These are phyloP conservation scores for Colletotrichum musae DNA, from an alignment of 2,329 filamentous ascomycete species.

Conservation along the genomic window DNA sequence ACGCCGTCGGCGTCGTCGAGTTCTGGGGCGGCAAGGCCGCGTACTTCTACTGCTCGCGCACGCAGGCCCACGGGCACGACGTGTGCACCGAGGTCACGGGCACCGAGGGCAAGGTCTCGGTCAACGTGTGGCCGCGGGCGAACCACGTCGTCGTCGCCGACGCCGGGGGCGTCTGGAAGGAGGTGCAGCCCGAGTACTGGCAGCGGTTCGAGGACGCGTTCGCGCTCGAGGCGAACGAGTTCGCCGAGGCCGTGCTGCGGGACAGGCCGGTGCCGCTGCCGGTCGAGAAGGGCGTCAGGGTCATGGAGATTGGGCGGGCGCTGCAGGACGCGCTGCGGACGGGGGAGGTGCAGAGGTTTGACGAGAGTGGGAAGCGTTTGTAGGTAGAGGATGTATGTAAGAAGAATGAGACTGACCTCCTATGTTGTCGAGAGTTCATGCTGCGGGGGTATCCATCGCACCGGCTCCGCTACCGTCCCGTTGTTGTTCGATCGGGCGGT, in stretches of 20 bases:
- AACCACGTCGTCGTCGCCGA: constrained; percentile 70
- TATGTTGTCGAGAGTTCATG: no score
- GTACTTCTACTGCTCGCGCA: constrained; percentile 74
- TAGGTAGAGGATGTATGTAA: no score
- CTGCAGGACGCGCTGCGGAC: constrained; percentile 62
- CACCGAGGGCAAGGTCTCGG: constrained; percentile 72
- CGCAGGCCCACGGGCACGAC: constrained; percentile 78
- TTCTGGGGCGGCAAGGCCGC: constrained; percentile 74
- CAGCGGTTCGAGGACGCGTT: constrained; percentile 75
- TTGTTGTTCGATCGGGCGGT: no score
- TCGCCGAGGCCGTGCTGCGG: constrained; percentile 66
- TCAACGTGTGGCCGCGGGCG: constrained; percentile 70
- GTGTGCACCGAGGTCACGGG: constrained; percentile 78
- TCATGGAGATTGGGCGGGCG: constrained; percentile 62
- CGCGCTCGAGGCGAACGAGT: constrained; percentile 73
- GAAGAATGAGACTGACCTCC: no score
- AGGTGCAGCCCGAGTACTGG: constrained; percentile 74
- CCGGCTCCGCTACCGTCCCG: no score
- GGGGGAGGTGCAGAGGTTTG: not conserved
- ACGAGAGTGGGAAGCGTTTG: not conserved
- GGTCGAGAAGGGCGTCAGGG: constrained; percentile 71
- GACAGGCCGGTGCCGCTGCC: constrained; percentile 53
- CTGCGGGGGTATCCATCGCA: no score
- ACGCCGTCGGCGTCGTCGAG: constrained; percentile 70
- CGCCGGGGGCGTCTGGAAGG: constrained; percentile 65